A percentile compares a stretch with the other conserved stretches of the same genome.
These are phyloP conservation scores for sweet orange (Citrus sinensis) DNA, from an alignment of 345 rosid genomes.

Conservation along the genomic window DVS_A1.0 CM039161.1:9327501-9328000, in stretches of 20 bases:
- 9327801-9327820: not conserved
- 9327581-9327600: constrained; percentile 79
- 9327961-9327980: not conserved
- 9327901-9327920: not conserved
- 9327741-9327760: constrained; percentile 90
- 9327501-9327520: constrained; percentile 18
- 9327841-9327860: not conserved
- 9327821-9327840: not conserved
- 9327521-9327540: constrained; percentile 5
- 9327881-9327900: not conserved
- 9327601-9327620: constrained; percentile 89
- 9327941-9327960: not conserved
- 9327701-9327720: constrained; percentile 84
- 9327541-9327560: not conserved
- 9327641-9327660: constrained; percentile 65
- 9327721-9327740: constrained; percentile 94
- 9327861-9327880: not conserved
- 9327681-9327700: constrained; percentile 90
- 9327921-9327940: not conserved
- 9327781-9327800: constrained; percentile 12
- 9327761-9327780: constrained; percentile 92
- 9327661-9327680: constrained; percentile 81
- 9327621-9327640: constrained; percentile 67
- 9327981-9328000: not conserved
- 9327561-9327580: not conserved